A percentile compares a stretch with the other conserved stretches of the same genome.
phyloP scores from a whole-genome alignment of 495 filamentous ascomycete species.

The Penicillium desertorum region DNA sequence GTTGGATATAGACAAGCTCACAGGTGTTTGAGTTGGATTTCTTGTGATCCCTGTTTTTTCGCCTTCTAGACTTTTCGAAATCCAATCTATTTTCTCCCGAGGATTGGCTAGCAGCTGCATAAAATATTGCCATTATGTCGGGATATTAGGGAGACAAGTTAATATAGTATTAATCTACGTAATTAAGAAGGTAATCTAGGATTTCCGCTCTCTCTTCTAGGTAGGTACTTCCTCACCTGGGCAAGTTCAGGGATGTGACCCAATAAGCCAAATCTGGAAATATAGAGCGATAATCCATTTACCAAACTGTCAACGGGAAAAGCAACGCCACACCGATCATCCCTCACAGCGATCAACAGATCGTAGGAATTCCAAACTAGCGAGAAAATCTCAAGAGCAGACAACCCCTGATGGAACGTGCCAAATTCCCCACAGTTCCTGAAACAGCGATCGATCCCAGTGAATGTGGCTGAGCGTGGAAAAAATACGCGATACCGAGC shows the following conservation, averaged over 20 bases:
- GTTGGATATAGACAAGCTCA: constrained; percentile 6
- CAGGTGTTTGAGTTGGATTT: not conserved
- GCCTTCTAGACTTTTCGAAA: not conserved
- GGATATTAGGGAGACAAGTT: constrained; percentile 1
- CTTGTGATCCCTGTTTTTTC: not conserved
- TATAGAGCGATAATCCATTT: not conserved
- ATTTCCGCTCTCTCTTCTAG: not conserved
- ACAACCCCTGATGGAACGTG: constrained; percentile 18
- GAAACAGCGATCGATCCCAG: constrained; percentile 27
- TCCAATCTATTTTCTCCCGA: not conserved
- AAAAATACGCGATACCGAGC: constrained; percentile 4
- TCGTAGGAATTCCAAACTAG: not conserved
- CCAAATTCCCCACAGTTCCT: constrained; percentile 29
- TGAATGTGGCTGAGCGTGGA: constrained; percentile 25
- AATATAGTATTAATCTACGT: constrained; percentile 2
- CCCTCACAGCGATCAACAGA: not conserved
- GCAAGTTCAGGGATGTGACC: not conserved
- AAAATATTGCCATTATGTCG: constrained; percentile 1
- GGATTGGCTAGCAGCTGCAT: not conserved
- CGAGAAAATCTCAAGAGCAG: not conserved
- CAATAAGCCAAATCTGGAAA: not conserved
- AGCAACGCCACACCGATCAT: not conserved
- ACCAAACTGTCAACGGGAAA: not conserved
- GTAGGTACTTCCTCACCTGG: not conserved
- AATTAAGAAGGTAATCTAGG: not conserved